These are phyloP conservation scores for Beta lomatogona DNA, from an alignment of 179 eudicot species.

Conservation along the genomic window DNA sequence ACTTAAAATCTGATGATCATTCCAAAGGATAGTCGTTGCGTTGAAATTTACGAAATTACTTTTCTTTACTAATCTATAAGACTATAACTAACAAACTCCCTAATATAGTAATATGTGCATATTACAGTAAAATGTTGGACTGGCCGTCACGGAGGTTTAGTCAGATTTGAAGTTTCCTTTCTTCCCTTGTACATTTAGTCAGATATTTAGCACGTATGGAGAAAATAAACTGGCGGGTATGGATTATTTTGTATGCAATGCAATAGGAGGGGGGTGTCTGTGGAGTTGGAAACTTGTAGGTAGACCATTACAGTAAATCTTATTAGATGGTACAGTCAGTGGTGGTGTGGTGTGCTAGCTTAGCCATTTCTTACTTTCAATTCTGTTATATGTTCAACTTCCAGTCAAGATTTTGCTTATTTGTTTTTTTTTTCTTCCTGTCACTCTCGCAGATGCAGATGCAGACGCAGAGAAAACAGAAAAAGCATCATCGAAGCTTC, in stretches of 20 bases:
- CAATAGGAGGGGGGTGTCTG: not conserved
- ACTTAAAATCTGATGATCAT: not conserved
- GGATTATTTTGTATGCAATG: not conserved
- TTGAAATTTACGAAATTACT: not conserved
- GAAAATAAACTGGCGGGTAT: too few relatives aligned
- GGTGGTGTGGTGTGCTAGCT: not conserved
- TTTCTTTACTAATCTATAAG: too few relatives aligned
- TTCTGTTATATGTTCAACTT: not conserved
- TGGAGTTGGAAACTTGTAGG: not conserved
- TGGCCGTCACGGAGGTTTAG: too few relatives aligned
- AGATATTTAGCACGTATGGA: too few relatives aligned
- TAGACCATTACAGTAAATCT: not conserved
- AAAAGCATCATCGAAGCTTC: constrained; percentile 11
- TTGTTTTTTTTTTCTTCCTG: not conserved
- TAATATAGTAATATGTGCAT: too few relatives aligned
- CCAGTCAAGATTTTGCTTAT: not conserved
- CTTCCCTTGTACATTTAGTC: not conserved
- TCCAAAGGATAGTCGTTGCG: not conserved
- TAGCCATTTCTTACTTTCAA: not conserved
- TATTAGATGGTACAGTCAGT: not conserved
- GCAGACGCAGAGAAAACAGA: constrained; percentile 11
- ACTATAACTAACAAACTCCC: too few relatives aligned
- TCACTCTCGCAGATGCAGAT: constrained; percentile 12
- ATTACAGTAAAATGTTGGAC: too few relatives aligned
- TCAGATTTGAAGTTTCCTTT: not conserved